phyloP scores from a whole-genome alignment of 139 green algal species.

The Micractinium sp. region DNA sequence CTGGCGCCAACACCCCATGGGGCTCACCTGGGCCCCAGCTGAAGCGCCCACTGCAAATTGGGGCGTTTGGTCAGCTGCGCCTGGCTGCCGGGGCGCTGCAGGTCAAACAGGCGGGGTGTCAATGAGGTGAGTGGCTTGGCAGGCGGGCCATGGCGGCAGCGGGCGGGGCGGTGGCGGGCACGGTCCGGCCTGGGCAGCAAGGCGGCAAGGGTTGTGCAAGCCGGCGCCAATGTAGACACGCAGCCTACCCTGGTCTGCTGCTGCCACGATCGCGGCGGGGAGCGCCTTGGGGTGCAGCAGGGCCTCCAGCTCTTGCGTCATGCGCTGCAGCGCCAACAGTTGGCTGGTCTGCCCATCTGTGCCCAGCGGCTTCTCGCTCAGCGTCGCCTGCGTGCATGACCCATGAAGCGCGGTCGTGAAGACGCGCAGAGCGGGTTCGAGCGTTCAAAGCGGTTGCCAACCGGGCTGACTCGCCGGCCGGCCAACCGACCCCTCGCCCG shows the following conservation, averaged over 20 bases:
- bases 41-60: too few species aligned
- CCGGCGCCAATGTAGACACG: background rate
- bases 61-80: too few species aligned
- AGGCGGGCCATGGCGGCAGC: background rate
- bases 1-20: too few species aligned
- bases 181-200: background rate
- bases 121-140: background rate
- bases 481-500: background rate
- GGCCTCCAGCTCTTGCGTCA: slow-evolving; percentile 2
- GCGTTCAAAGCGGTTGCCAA: slow-evolving; percentile 8
- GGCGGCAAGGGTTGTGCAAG: background rate
- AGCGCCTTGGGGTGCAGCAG: slow-evolving; percentile 21
- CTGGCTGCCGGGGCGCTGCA: too few species aligned
- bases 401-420: background rate
- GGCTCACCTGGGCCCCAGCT: too few species aligned
- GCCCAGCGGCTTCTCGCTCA: background rate
- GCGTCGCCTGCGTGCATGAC: background rate
- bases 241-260: background rate
- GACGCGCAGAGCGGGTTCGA: background rate
- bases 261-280: background rate
- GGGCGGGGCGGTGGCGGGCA: background rate
- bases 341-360: background rate
- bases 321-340: background rate
- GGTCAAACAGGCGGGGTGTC: too few species aligned
- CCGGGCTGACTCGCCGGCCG: background rate